Percentiles rank a stretch among this genome's conserved stretches.
Conservation (phyloP, 208 protist species). For the Leishmania martiniquensis region DNA sequence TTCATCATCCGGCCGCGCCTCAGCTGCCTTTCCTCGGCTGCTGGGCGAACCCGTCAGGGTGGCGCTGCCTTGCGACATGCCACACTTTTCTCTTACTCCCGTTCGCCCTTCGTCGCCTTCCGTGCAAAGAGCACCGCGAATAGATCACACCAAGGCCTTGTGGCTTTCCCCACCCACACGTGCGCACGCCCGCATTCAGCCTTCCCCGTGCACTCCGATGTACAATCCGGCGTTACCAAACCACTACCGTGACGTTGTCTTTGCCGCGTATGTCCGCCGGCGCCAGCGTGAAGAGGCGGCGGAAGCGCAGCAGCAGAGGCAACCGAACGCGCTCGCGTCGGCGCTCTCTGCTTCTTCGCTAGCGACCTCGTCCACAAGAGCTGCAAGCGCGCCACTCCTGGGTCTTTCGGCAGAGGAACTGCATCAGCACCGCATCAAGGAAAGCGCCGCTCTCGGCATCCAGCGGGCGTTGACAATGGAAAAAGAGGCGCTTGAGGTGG, state of each 20-base stretch:
- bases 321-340: constrained; percentile 30
- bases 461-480: constrained; percentile 68
- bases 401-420: constrained; percentile 77
- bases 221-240: constrained; percentile 64
- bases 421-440: constrained; percentile 65
- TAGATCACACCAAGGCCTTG: background rate
- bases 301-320: constrained; percentile 13
- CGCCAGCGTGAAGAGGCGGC: constrained; percentile 29
- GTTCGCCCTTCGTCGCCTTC: background rate
- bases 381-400: constrained; percentile 18
- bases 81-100: background rate
- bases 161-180: too few relatives aligned
- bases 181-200: background rate
- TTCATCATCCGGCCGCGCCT: too few relatives aligned
- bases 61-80: background rate
- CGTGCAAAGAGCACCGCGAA: too few relatives aligned
- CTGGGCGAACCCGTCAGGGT: background rate
- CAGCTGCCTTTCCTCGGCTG: too few relatives aligned
- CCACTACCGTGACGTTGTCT: constrained; percentile 55
- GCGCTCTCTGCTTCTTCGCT: constrained; percentile 23
- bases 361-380: background rate
- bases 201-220: constrained; percentile 20
- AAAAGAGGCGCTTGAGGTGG: constrained; percentile 61
- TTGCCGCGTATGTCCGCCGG: constrained; percentile 37
- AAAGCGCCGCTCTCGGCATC: constrained; percentile 75